Evolutionary conservation across 140 eudicot species (phyloP).

Genomic region (Erigeron philadelphicus): DNA sequence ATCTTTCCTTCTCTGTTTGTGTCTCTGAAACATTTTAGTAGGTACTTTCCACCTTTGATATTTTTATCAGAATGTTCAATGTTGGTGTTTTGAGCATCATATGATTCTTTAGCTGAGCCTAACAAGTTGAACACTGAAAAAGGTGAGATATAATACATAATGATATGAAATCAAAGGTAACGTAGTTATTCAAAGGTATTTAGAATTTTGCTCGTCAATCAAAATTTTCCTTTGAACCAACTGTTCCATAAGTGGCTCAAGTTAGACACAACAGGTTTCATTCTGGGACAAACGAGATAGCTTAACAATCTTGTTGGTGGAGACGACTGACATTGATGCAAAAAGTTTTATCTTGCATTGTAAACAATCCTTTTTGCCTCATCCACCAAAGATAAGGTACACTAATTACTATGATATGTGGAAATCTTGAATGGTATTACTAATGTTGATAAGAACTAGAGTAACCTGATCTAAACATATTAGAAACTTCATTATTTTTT

Average conservation of each 20-base stretch:
- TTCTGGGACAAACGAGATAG: background rate
- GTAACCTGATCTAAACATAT: background rate
- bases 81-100: slow-evolving; percentile 5
- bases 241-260: background rate
- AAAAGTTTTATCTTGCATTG: background rate
- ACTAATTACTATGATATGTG: background rate
- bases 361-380: too few relatives aligned
- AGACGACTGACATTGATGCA: background rate
- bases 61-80: slow-evolving; percentile 11
- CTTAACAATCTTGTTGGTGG: background rate
- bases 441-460: background rate
- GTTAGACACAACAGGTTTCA: background rate
- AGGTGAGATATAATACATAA: background rate
- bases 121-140: background rate
- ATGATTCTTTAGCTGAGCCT: slow-evolving; percentile 14
- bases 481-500: background rate
- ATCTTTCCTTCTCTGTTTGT: slow-evolving; percentile 10
- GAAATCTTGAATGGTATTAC: background rate
- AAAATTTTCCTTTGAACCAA: background rate
- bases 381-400: background rate
- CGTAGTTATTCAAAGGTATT: background rate
- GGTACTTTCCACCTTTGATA: slow-evolving; percentile 1
- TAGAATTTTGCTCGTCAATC: background rate
- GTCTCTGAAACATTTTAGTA: slow-evolving; percentile 10
- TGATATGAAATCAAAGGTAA: background rate